Percentiles rank a stretch among this genome's conserved stretches.
phyloP scores from a whole-genome alignment of 1,284 basidiomycete species.

The Papiliotrema nemorosa region DNA sequence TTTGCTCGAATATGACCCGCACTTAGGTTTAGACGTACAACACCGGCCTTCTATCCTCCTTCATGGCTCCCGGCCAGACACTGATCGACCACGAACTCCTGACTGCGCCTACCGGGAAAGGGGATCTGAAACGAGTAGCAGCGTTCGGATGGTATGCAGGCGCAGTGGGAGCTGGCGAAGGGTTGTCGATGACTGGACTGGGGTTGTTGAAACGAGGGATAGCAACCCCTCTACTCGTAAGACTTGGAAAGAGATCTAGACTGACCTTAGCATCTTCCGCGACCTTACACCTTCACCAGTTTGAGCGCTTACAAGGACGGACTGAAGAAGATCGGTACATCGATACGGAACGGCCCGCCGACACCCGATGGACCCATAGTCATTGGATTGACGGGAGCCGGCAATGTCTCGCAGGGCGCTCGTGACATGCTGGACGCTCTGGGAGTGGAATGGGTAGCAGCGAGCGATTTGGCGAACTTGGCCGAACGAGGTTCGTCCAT shows the following conservation, averaged over 20 bases:
- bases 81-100: conserved; percentile 83
- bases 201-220: conserved; percentile 71
- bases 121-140: conserved; percentile 67
- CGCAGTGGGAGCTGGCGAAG: conserved; percentile 78
- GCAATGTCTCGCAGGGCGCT: conserved; percentile 74
- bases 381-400: conserved; percentile 74
- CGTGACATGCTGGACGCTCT: conserved; percentile 68
- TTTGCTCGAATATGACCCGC: background rate
- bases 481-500: conserved; percentile 50
- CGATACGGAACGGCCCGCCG: conserved; percentile 52
- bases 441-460: conserved; percentile 60
- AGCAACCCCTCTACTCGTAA: conserved; percentile 74
- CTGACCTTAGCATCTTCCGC: conserved; percentile 63
- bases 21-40: conserved; percentile 63
- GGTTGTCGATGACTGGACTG: conserved; percentile 71
- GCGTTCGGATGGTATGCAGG: conserved; percentile 88
- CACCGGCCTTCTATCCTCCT: conserved; percentile 67
- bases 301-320: conserved; percentile 60
- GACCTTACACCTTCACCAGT: conserved; percentile 69
- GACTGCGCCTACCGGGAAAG: conserved; percentile 47
- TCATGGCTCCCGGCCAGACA: conserved; percentile 56
- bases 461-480: conserved; percentile 59
- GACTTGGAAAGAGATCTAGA: conserved; percentile 28
- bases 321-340: conserved; percentile 60
- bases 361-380: conserved; percentile 63